Percentiles rank a stretch among this genome's conserved stretches.
Evolutionary conservation across 805 yeast genomes (phyloP).

Genomic region (Candida krabiensis): DNA sequence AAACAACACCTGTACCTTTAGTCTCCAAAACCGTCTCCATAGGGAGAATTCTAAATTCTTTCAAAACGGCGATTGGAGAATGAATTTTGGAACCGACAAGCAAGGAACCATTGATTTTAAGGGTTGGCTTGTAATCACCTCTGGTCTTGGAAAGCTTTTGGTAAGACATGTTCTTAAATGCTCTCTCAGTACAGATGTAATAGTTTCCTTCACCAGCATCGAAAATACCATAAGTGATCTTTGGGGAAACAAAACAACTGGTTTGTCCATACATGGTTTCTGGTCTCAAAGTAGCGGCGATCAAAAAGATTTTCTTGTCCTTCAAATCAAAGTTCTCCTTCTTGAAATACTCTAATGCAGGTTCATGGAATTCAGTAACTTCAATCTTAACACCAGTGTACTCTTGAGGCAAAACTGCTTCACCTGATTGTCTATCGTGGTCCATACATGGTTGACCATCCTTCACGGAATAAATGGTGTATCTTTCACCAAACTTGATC

Average conservation of each 20-base stretch:
- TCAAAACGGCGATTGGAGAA: conserved; percentile 77
- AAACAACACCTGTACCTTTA: conserved; percentile 98
- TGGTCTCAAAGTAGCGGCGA: conserved; percentile 97
- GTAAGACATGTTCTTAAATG: conserved; percentile 95
- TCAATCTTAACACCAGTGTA: conserved; percentile 90
- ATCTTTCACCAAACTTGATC: conserved; percentile 97
- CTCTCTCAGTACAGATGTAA: conserved; percentile 88
- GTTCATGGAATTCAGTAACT: conserved; percentile 57
- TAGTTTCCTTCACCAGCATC: conserved; percentile 76
- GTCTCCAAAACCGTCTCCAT: conserved; percentile 95
- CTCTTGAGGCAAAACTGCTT: conserved; percentile 96
- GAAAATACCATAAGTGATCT: conserved; percentile 87
- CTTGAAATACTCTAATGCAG: conserved; percentile 54
- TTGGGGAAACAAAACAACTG: conserved; percentile 96
- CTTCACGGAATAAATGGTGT: conserved; percentile 94
- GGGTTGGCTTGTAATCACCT: conserved; percentile 67
- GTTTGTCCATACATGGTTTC: conserved; percentile 99
- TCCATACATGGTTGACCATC: conserved; percentile 99
- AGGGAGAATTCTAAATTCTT: conserved; percentile 80
- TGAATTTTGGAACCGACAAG: conserved; percentile 83
- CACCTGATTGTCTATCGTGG: conserved; percentile 96
- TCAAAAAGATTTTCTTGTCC: conserved; percentile 70
- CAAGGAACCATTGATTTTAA: conserved; percentile 63
- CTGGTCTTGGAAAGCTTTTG: conserved; percentile 90
- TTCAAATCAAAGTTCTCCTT: conserved; percentile 45